These are phyloP conservation scores for Hebeloma cylindrosporum DNA, from an alignment of 768 basidiomycete species.

Conservation along the genomic window DNA sequence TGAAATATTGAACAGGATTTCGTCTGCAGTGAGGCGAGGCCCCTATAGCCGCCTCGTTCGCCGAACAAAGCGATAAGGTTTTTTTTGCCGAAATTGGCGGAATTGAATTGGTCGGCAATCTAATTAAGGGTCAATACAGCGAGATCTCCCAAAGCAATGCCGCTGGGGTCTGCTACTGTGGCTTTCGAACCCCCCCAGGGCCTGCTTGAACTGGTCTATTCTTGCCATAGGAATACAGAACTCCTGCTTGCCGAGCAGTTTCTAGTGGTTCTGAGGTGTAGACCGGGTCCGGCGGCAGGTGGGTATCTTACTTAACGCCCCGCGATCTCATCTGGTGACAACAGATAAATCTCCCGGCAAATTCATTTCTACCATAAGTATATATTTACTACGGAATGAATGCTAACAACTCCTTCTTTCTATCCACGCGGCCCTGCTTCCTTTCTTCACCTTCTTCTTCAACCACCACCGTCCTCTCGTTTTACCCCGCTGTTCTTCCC, in stretches of 20 bases:
- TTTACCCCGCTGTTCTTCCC: too few species aligned
- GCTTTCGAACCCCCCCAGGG: conserved; percentile 1
- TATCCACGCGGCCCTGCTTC: conserved; percentile 15
- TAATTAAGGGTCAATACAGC: too few species aligned
- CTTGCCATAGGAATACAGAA: not conserved
- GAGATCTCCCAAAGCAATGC: too few species aligned
- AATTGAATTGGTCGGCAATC: conserved; percentile 16
- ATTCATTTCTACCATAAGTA: conserved; percentile 24
- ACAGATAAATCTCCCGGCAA: conserved; percentile 25
- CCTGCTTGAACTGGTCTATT: not conserved
- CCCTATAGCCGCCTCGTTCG: too few species aligned
- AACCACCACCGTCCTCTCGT: conserved; percentile 1
- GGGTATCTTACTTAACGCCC: conserved; percentile 10
- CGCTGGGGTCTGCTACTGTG: too few species aligned
- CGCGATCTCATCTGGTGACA: conserved; percentile 24
- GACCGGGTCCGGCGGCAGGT: conserved; percentile 20
- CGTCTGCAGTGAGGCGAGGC: too few species aligned
- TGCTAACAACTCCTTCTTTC: conserved; percentile 23
- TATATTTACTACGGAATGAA: conserved; percentile 25
- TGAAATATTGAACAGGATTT: too few species aligned
- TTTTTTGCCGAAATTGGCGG: conserved; percentile 17
- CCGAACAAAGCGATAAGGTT: too few species aligned
- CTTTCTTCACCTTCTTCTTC: conserved; percentile 10
- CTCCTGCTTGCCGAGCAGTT: not conserved
- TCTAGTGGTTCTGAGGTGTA: not conserved